Conservation (phyloP, 176 grass and related monocot species). For the Luzula sylvatica region DNA sequence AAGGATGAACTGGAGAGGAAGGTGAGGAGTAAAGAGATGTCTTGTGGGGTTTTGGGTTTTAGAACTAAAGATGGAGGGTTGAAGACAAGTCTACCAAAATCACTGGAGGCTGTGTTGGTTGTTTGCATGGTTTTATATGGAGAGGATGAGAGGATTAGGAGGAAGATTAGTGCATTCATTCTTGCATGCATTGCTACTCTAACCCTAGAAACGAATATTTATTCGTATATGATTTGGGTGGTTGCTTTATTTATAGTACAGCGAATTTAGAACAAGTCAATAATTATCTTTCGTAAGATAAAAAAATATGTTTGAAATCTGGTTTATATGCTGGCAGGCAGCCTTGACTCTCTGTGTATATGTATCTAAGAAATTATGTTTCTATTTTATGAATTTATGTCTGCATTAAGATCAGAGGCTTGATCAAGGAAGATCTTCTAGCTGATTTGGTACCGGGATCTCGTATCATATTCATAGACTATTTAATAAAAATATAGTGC, state of each 20-base stretch:
- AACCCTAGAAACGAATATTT: too few species aligned
- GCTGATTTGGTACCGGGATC: not conserved
- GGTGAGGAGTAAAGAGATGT: constrained; percentile 48
- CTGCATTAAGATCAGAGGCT: not conserved
- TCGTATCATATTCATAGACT: not conserved
- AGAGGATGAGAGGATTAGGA: constrained; percentile 31
- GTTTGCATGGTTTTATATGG: constrained; percentile 51
- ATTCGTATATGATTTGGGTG: too few species aligned
- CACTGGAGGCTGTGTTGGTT: constrained; percentile 26
- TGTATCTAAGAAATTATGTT: not conserved
- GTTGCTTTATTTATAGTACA: too few species aligned
- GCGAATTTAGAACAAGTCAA: too few species aligned
- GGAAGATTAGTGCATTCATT: constrained; percentile 21
- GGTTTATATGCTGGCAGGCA: not conserved
- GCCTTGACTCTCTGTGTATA: not conserved
- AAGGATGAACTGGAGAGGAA: constrained; percentile 25
- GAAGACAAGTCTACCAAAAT: constrained; percentile 58
- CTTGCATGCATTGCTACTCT: not conserved
- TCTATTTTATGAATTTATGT: not conserved
- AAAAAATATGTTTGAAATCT: too few species aligned
- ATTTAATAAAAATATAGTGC: not conserved
- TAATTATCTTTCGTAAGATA: too few species aligned
- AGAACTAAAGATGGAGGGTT: constrained; percentile 39
- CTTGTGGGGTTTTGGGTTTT: constrained; percentile 35
- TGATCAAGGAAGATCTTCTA: not conserved